Base-by-base conservation (phyloP, 495 filamentous ascomycete species). In the Bryoglossum gracile region DNA sequence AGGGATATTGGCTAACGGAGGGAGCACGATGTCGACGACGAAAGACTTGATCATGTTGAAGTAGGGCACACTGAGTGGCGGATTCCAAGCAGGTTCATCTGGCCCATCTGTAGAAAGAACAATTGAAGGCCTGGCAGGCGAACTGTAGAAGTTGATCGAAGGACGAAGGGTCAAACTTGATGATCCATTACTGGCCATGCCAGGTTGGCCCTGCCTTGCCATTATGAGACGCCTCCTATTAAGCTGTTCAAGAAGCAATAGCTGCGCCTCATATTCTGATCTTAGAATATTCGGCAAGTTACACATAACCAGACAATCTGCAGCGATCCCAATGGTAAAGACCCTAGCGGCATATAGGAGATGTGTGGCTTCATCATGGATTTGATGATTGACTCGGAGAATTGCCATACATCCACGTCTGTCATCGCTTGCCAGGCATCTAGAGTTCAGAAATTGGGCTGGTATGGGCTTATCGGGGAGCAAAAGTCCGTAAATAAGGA, bases 201-300 rank as follows among this genome's bases (percentile, higher is more conserved):
- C 83, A 57, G 94, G 87, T 68, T 95, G 89, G 65, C 95, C 91
- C 66, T 91, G 86, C 38, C 90, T 81, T 52, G 91, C 91, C 89
- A 95, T 92, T 73, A 95, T 81, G 59, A 96, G 68, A 18, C 91
- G 76, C 60, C 88, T 90, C 75, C 95, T 96, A 58, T 95, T 95
- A 64, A 96, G 91, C 68, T 96, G 91, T 66, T 95, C 91, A 34
- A 96, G 83, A 51, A 96, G 65, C 89, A 95, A 95, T 64, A 95
- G 72, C 62, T 97, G 90, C 91, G 94, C 94, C 69, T 96, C 89
- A 67, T 97, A 95, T 65, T 95, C 92, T 62, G 95, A 88, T 43
- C 95, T 13, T 13, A 5, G 13, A 5, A 13, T 30, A 13, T 30
- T 30, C 26, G 6, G 6, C 16, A 16, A 53, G 21, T 47, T 41